Base-by-base conservation (phyloP, 192 early-diverging fungal species). In the Podochytrium sp. region DNA sequence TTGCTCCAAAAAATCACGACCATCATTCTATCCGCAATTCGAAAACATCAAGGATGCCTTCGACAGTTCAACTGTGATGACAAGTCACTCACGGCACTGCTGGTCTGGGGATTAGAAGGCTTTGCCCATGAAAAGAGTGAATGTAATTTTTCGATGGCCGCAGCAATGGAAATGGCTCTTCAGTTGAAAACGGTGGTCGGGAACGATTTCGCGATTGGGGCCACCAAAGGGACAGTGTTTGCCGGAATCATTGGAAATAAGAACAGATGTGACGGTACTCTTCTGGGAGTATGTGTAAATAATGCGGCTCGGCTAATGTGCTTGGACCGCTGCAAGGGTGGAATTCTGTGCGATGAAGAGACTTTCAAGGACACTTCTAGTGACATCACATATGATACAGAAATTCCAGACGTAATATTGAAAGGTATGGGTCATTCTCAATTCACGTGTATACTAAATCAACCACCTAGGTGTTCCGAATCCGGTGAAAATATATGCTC, bases 11-110 rank as follows among this genome's bases (percentile, higher is more conserved):
- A 57, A 18, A 57, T 75, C 32, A 47, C 55, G 2, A 10, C 33
- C 6, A 51, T 65, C 29, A 58, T 67, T 25, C n/a, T 75, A 23
- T 52, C 10, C 27, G 74, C 64, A 27, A 34, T 58, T 1, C 37
- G 74, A 38, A 38, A 58, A n/a, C 56, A 76, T 49, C 56, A 65
- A 27, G 75, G 75, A 32, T 65, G 65, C 29, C 37, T 63, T 6
- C 2, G 80, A 10, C 76, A 78, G 62, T 78, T 78, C 55, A 78
- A 78, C 43, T 75, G 77, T 27, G 80, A 81, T 56, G 80, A 81
- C 34, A 81, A 81, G 51, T 59, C 65, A 14, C 39, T 74, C 16
- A 76, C 80, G 2, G 64, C 73, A 20, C 71, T 81, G n/a, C 39
- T 81, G 20, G 67, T 81, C 2, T 81, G 76, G 76, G 80, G 80